Conservation (phyloP, 2,329 filamentous ascomycete species). For the Rasamsonia emersonii region DNA sequence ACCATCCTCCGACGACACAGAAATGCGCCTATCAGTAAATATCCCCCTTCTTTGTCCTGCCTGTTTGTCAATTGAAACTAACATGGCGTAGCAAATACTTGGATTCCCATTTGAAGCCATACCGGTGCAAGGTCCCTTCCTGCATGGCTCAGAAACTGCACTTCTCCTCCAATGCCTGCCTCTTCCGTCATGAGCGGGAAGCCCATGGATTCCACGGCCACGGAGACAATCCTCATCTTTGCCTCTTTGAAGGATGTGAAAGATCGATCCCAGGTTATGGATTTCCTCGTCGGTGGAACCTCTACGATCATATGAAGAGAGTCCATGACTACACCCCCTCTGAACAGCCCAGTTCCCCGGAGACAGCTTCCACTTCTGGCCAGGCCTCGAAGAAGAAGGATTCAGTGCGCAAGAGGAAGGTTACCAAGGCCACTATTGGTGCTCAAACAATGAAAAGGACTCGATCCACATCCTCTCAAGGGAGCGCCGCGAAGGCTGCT, state of each 20-base stretch:
- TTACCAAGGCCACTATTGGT: conserved; percentile 24
- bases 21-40: conserved; percentile 99
- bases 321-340: conserved; percentile 59
- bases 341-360: conserved; percentile 34
- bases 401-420: conserved; percentile 31
- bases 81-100: conserved; percentile 70
- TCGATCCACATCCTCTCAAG: conserved; percentile 31
- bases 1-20: conserved; percentile 86
- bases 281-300: conserved; percentile 92
- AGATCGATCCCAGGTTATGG: conserved; percentile 73
- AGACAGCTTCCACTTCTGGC: conserved; percentile 24
- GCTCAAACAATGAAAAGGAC: conserved; percentile 35
- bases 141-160: conserved; percentile 82
- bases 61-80: conserved; percentile 18
- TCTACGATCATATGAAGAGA: conserved; percentile 93
- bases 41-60: conserved; percentile 3
- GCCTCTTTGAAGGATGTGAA: conserved; percentile 80
- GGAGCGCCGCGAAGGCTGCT: conserved; percentile 24
- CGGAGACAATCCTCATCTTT: conserved; percentile 84
- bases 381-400: conserved; percentile 32
- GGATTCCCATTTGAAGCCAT: conserved; percentile 93
- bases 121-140: conserved; percentile 77
- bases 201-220: conserved; percentile 94
- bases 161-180: conserved; percentile 91
- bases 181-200: conserved; percentile 90